Evolutionary conservation across 257 asterid species (phyloP).

Genomic region (Penstemon davidsonii): DNA sequence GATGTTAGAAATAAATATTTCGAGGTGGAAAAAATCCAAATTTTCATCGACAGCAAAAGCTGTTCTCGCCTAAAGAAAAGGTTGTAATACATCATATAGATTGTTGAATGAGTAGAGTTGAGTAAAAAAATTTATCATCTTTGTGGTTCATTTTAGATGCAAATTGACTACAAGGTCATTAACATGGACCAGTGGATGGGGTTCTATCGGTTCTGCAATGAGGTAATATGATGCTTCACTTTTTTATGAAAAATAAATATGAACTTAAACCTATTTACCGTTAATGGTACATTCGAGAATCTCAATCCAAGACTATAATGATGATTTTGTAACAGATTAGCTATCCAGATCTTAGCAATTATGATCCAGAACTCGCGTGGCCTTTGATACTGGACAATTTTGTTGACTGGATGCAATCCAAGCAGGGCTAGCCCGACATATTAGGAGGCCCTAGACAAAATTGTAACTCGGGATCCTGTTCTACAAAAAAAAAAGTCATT

Average conservation of each 20-base stretch:
- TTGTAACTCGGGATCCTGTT: too few relatives aligned
- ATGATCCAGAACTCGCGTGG: constrained; percentile 61
- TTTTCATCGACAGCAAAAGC: too few relatives aligned
- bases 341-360: constrained; percentile 52
- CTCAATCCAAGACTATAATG: neutral
- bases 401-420: constrained; percentile 59
- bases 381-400: constrained; percentile 59
- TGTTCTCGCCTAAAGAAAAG: too few relatives aligned
- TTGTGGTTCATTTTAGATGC: constrained; percentile 47
- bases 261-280: too few relatives aligned
- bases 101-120: neutral
- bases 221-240: constrained; percentile 41
- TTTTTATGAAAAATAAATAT: too few relatives aligned
- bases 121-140: constrained; percentile 3
- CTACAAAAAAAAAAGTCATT: too few relatives aligned
- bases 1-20: too few relatives aligned
- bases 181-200: constrained; percentile 93
- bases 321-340: constrained; percentile 40
- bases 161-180: constrained; percentile 78
- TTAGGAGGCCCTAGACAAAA: too few relatives aligned
- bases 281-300: too few relatives aligned
- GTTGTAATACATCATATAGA: too few relatives aligned
- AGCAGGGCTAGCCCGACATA: constrained; percentile 18
- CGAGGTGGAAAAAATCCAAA: too few relatives aligned
- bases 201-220: constrained; percentile 73